Percentiles rank a stretch among this genome's conserved stretches.
Conservation (phyloP, 177 flowering plant species). For the Vitis hybrid region DNA sequence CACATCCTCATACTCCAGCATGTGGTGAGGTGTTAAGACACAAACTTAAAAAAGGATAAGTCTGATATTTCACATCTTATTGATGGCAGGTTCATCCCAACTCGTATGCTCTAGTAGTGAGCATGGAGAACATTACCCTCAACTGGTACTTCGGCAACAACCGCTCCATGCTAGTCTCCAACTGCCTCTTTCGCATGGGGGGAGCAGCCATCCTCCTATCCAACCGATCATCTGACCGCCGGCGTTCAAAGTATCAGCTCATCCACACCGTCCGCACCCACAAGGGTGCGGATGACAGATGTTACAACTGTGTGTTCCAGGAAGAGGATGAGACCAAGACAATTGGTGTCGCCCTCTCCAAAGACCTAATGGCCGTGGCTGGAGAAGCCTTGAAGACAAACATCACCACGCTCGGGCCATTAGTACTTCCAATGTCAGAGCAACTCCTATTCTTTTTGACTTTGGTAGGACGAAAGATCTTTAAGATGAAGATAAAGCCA, state of each 20-base stretch:
- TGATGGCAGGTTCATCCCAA: conserved; percentile 56
- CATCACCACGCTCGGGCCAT: conserved; percentile 74
- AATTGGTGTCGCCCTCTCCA: conserved; percentile 64
- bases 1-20: too few species aligned
- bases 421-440: conserved; percentile 83
- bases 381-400: conserved; percentile 77
- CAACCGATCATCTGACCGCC: conserved; percentile 53
- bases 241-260: conserved; percentile 69
- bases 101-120: conserved; percentile 72
- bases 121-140: conserved; percentile 83
- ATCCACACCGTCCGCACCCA: conserved; percentile 82
- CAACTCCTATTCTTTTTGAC: conserved; percentile 64
- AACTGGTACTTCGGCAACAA: conserved; percentile 87
- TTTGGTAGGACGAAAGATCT: conserved; percentile 44
- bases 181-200: conserved; percentile 80
- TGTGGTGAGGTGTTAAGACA: too few species aligned
- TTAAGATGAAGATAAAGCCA: conserved; percentile 65
- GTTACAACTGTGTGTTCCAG: conserved; percentile 68
- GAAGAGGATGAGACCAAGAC: conserved; percentile 46
- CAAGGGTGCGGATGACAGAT: conserved; percentile 67
- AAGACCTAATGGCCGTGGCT: conserved; percentile 74
- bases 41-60: neutral
- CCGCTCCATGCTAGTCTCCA: conserved; percentile 77
- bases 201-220: conserved; percentile 75
- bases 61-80: neutral